Base-by-base conservation (phyloP, 2,329 filamentous ascomycete genomes). In the Scytalidium sp. region DNA sequence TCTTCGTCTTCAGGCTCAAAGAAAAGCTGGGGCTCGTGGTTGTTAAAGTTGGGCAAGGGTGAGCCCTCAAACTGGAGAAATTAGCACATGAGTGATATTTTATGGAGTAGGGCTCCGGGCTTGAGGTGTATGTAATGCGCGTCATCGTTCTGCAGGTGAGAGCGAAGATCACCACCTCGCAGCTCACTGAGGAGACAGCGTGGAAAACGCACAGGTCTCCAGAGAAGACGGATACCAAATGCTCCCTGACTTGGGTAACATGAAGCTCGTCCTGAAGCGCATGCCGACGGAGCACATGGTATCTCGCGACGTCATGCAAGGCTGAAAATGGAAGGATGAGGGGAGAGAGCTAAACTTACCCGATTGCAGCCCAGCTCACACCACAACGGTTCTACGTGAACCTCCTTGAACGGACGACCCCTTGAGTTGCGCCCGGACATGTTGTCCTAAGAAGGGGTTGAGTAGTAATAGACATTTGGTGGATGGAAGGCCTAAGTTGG, bases 301-400 rank as follows among this genome's bases (percentile, higher is more conserved):
- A 7, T 36, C 11, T n/a, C 32, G 32, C 32, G 32, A 36, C 13
- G 15, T 5, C n/a, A n/a, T n/a, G 17, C 32, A 36, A 36, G 32
- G 32, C 32, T 36, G 32, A 36, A 27, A n/a, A 7, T 27, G 7
- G 7, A 27, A 13, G 17, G 32, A 36, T n/a, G 7, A 36, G 15
- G 32, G 17, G 32, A 36, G 13, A 36, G 32, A 20, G n/a, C 29
- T 27, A 11, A 49, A 47, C 52, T 41, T 44, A 52, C 52, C 32
- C 50, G 50, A 15, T 46, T 44, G 3, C 39, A 40, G 13, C 47
- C 40, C 22, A 19, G 23, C 52, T 58, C 52, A 20, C n/a, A 29
- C n/a, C 42, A 25, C 21, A 58, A 52, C n/a, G 52, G 43, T 19
- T 47, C 49, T 39, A 58, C 47, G 23, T 53, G 36, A 11, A 57